These are phyloP conservation scores for Aurifilum marmelostoma DNA, from an alignment of 2,329 filamentous ascomycete genomes.

Conservation along the genomic window DNA sequence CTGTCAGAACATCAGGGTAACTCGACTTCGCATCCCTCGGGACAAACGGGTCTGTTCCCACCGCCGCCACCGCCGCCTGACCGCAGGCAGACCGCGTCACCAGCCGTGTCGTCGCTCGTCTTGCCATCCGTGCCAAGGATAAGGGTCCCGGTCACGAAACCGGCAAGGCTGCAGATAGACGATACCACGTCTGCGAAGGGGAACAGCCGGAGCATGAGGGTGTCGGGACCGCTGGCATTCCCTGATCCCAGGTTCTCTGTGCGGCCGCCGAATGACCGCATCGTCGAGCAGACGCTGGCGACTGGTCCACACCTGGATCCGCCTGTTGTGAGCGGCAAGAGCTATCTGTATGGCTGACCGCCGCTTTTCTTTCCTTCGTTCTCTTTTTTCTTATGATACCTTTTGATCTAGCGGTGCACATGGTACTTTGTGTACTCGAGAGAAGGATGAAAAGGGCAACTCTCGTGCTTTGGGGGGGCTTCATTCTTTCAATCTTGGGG, in stretches of 20 bases:
- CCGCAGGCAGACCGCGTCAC: conserved; percentile 27
- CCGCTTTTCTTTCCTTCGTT: background rate
- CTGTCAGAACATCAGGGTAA: conserved; percentile 15
- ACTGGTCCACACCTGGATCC: conserved; percentile 31
- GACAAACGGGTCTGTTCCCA: conserved; percentile 34
- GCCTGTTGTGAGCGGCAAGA: conserved; percentile 43
- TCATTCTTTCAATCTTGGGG: background rate
- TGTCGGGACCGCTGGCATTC: conserved; percentile 37
- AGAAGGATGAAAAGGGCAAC: background rate
- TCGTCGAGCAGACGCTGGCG: conserved; percentile 27
- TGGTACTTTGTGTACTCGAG: background rate
- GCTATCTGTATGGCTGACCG: conserved; percentile 40
- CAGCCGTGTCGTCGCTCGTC: conserved; percentile 39
- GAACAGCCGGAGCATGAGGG: conserved; percentile 34
- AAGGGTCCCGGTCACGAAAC: conserved; percentile 46
- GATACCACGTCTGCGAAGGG: conserved; percentile 33
- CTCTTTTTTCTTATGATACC: conserved; percentile 11
- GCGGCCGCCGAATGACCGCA: conserved; percentile 25
- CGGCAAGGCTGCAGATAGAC: conserved; percentile 40
- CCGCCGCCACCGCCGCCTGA: conserved; percentile 5
- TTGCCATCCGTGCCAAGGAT: conserved; percentile 46
- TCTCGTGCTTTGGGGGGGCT: conserved; percentile 7
- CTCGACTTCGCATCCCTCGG: conserved; percentile 29
- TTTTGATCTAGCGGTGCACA: background rate
- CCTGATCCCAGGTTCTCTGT: conserved; percentile 26